phyloP scores from a whole-genome alignment of 1,139 yeast genomes.

The Zygosaccharomyces sapae region DNA sequence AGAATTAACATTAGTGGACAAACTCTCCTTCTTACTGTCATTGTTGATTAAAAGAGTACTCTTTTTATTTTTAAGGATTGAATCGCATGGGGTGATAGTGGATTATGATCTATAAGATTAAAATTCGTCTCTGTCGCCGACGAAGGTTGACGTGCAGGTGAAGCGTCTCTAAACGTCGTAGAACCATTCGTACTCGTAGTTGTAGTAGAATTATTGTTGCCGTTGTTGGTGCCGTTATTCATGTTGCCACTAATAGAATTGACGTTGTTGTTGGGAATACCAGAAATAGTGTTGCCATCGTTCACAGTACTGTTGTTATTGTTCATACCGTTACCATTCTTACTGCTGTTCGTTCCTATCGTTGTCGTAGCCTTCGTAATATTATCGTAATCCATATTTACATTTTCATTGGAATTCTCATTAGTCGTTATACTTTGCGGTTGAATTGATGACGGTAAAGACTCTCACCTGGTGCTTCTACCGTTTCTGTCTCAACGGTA shows the following conservation, averaged over 20 bases:
- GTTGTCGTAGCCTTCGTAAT: background rate
- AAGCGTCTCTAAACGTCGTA: background rate
- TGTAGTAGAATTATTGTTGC: background rate
- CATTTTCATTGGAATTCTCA: background rate
- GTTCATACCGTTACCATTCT: background rate
- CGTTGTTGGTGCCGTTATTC: no score
- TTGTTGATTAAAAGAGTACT: conserved; percentile 24
- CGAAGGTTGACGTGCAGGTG: background rate
- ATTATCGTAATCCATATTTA: no score
- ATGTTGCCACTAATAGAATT: no score
- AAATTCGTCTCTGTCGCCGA: conserved; percentile 9
- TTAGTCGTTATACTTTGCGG: background rate
- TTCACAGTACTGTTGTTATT: background rate
- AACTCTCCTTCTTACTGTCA: conserved; percentile 5
- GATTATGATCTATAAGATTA: conserved; percentile 30
- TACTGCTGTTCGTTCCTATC: background rate
- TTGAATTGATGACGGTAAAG: conserved; percentile 7
- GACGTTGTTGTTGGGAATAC: no score
- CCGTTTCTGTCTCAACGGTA: conserved; percentile 39
- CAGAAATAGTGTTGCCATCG: conserved; percentile 2
- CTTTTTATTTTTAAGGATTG: conserved; percentile 29
- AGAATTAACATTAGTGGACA: conserved; percentile 5
- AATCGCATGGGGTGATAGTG: conserved; percentile 29
- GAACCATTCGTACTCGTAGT: background rate
- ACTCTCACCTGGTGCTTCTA: conserved; percentile 29